Conservation (phyloP, 179 eudicot genomes). For the Drosera spatulata region DNA sequence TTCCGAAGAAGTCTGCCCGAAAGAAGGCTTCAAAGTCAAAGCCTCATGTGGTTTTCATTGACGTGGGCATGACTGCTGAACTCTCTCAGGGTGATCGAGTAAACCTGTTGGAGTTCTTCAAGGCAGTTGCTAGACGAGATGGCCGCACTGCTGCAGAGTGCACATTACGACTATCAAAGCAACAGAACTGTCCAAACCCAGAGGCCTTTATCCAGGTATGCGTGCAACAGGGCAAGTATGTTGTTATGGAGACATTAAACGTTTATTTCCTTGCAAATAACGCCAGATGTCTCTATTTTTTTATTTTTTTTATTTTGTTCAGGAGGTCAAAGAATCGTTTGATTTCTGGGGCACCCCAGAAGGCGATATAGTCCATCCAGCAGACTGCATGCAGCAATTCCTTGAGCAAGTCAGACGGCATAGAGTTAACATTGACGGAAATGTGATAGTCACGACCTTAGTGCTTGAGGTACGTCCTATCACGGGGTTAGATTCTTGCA, state of each 20-base stretch:
- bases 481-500: too few species aligned
- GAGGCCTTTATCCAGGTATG: conserved; percentile 68
- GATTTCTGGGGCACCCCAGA: conserved; percentile 83
- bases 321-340: conserved; percentile 66
- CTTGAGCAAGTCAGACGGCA: conserved; percentile 74
- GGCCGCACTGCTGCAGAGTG: conserved; percentile 85
- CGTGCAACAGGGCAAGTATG: background rate
- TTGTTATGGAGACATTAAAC: background rate
- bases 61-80: conserved; percentile 99
- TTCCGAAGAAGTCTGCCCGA: conserved; percentile 34
- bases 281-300: too few species aligned
- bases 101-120: conserved; percentile 73
- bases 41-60: conserved; percentile 87
- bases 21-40: conserved; percentile 42
- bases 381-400: conserved; percentile 15
- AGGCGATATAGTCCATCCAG: conserved; percentile 77
- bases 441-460: conserved; percentile 23
- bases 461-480: conserved; percentile 64
- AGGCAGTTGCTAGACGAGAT: conserved; percentile 83
- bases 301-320: conserved; percentile 5
- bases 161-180: conserved; percentile 71
- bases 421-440: conserved; percentile 75
- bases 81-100: conserved; percentile 60
- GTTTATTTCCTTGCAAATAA: background rate
- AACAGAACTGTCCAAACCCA: conserved; percentile 81